Percentiles rank a stretch among this genome's conserved stretches.
These are phyloP conservation scores for Chrysanthemum lavandulifolium DNA, from an alignment of 129 eudicot species.

Conservation along the genomic window DNA sequence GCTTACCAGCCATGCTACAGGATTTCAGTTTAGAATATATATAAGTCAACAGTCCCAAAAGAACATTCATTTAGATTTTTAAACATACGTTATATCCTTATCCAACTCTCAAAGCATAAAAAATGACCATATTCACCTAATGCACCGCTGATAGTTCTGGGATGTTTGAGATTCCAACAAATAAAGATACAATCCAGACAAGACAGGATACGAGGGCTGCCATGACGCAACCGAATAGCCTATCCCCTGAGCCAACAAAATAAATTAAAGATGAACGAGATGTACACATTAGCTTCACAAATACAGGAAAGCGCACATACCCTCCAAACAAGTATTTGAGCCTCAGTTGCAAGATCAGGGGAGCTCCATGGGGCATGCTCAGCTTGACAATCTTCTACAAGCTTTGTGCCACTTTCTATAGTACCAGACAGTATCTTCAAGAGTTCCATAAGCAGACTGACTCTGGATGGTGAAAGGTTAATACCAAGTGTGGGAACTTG, in stretches of 20 bases:
- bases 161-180: conserved; percentile 69
- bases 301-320: conserved; percentile 36
- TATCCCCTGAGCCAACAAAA: conserved; percentile 66
- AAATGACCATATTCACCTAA: conserved; percentile 49
- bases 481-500: conserved; percentile 92
- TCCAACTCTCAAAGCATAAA: conserved; percentile 5
- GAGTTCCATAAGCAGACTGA: conserved; percentile 66
- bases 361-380: conserved; percentile 81
- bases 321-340: conserved; percentile 89
- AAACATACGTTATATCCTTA: conserved; percentile 19
- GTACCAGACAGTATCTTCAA: conserved; percentile 65
- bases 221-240: conserved; percentile 95
- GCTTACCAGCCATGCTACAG: conserved; percentile 86
- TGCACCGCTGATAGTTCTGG: conserved; percentile 70
- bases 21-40: conserved; percentile 10
- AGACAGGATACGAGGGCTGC: conserved; percentile 79
- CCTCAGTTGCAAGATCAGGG: conserved; percentile 81
- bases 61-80: not conserved
- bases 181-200: conserved; percentile 81
- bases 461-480: conserved; percentile 84
- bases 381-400: conserved; percentile 49
- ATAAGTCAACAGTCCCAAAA: not conserved
- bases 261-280: conserved; percentile 1
- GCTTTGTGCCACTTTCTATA: conserved; percentile 52
- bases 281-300: conserved; percentile 8